Evolutionary conservation across 1,284 basidiomycete species (phyloP), one percentile per base, ranked within the genome.

Genomic region (Hypsizygus ulmarius): DNA sequence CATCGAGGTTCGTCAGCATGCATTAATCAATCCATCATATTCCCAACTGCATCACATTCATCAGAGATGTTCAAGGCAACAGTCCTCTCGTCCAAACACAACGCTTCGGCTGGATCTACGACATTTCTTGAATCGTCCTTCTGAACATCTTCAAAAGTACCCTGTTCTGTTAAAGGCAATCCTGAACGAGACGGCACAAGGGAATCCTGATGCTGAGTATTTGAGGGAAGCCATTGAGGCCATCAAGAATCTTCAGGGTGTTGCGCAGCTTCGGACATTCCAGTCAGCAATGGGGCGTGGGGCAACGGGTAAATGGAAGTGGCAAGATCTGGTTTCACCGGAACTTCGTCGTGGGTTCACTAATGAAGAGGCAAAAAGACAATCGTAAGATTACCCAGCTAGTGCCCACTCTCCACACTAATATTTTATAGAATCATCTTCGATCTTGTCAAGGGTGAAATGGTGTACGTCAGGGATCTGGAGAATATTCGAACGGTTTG

Each of bases 391-490:
- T n/a, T 75, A n/a, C 6, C 21, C 27, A 15, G 45, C 18, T 30
- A 8, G 30, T 11, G 28, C 16, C 3, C 37, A 16, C 5, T 43
- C 43, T 35, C 48, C 28, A 40, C 32, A 39, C 21, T 14, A 25
- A 50, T 30, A 43, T 21, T 44, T 37, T 52, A 27, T 53, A 93
- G 91, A 35, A 83, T 90, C 56, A 95, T 98, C 41, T 96, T 95
- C 60, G 96, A 99, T 68, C 72, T 98, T 40, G 96, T 99, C 62
- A 89, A 95, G 61, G 90, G 89, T 49, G 96, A 99, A 69, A 95
- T 96, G 86, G 82, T 86, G 43, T 98, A 97, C 64, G 90, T 97
- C 9, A 86, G 85, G 49, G 97, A 99, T 73, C 70, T 99, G 21
- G 89, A 95, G 62, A 87, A 89, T 46, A 87, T 98, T 48, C 88